Evolutionary conservation across 75 land plant species (phyloP).

Genomic region (Selaginella moellendorffii): DNA sequence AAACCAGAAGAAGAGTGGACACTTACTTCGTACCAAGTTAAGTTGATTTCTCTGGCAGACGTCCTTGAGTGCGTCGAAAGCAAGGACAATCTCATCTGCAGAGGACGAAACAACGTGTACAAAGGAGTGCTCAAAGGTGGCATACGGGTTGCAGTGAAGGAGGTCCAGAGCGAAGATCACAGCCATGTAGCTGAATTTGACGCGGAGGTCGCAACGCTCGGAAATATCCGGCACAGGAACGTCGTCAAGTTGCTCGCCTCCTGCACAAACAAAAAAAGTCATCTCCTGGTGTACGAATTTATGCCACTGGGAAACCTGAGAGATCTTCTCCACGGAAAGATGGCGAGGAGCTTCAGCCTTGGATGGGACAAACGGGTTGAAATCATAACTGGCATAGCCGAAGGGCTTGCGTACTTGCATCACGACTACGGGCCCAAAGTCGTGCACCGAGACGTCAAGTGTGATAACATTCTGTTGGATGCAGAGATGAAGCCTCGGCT

Average conservation of each 20-base stretch:
- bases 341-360: neutral
- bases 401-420: neutral
- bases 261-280: neutral
- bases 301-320: no score
- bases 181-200: no score
- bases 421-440: neutral
- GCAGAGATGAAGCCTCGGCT: neutral
- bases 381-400: neutral
- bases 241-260: neutral
- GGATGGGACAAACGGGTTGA: neutral
- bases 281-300: neutral
- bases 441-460: conserved; percentile 1
- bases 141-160: no score
- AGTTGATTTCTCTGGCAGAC: no score
- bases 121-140: no score
- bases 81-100: no score
- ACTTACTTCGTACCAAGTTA: no score
- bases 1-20: no score
- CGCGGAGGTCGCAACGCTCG: no score
- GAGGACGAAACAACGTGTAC: no score
- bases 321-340: neutral
- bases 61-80: no score
- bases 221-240: neutral
- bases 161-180: no score
- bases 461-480: conserved; percentile 1